Percentiles rank a stretch among this genome's conserved stretches.
These are phyloP conservation scores for Dactylellina parvicollis DNA, from an alignment of 2,329 filamentous ascomycete genomes.

Conservation along the genomic window DNA sequence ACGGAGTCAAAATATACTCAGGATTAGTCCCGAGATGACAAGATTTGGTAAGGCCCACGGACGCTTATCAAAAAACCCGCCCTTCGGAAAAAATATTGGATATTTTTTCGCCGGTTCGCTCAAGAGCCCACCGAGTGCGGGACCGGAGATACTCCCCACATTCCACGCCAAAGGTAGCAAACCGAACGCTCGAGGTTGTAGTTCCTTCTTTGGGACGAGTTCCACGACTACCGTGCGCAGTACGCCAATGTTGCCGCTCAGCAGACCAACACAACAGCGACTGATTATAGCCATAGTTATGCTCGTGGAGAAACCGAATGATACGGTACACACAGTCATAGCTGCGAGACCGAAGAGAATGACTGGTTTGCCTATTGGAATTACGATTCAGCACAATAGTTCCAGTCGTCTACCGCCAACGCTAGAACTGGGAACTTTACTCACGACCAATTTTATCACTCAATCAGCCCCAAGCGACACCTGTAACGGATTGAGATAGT, in stretches of 20 bases:
- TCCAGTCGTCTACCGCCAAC: not conserved
- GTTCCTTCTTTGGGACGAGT: slow-evolving; percentile 80
- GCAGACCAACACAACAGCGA: slow-evolving; percentile 81
- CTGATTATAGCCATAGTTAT: slow-evolving; percentile 84
- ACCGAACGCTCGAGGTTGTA: slow-evolving; percentile 71
- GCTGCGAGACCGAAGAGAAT: slow-evolving; percentile 82
- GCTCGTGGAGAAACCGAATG: slow-evolving; percentile 83
- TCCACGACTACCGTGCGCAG: slow-evolving; percentile 95
- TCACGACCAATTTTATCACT: slow-evolving; percentile 36
- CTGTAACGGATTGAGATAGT: slow-evolving; percentile 81
- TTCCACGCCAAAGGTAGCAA: slow-evolving; percentile 96
- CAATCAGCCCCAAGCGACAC: slow-evolving; percentile 86
- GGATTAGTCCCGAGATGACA: slow-evolving; percentile 78
- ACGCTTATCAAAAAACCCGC: slow-evolving; percentile 77
- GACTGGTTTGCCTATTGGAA: slow-evolving; percentile 82
- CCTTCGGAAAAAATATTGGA: slow-evolving; percentile 73
- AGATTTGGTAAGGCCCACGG: slow-evolving; percentile 92
- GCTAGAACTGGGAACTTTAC: not conserved
- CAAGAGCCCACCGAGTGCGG: slow-evolving; percentile 86
- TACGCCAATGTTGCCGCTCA: slow-evolving; percentile 90
- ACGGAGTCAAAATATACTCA: slow-evolving; percentile 81
- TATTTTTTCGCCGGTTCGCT: slow-evolving; percentile 80
- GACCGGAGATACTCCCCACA: slow-evolving; percentile 87
- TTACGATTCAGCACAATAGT: not conserved
- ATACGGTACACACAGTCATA: slow-evolving; percentile 81